A percentile compares a stretch with the other conserved stretches of the same genome.
Conservation (phyloP, 2,329 filamentous ascomycete species). For the Calcarisporium arbuscula region DNA sequence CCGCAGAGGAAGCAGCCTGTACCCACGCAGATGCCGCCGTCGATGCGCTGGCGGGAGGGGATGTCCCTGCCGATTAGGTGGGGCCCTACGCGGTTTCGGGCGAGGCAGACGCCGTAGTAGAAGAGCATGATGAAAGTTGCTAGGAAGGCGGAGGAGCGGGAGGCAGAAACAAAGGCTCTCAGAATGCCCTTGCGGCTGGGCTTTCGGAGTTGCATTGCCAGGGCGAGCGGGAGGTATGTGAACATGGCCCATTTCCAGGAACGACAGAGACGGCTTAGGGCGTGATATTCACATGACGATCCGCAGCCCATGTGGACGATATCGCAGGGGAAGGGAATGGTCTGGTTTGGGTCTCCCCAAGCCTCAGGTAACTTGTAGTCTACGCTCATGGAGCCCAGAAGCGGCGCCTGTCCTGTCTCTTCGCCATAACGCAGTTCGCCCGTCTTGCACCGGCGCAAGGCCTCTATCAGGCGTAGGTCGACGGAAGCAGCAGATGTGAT, state of each 20-base stretch:
- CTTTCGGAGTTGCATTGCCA: constrained; percentile 51
- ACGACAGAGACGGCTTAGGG: constrained; percentile 57
- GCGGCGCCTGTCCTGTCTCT: constrained; percentile 61
- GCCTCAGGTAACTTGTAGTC: constrained; percentile 62
- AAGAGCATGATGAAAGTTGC: constrained; percentile 72
- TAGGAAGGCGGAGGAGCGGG: constrained; percentile 70
- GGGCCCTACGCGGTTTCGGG: constrained; percentile 68
- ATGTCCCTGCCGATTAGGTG: constrained; percentile 51
- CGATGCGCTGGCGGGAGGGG: constrained; percentile 43
- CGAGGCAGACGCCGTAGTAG: constrained; percentile 79
- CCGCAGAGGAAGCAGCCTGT: constrained; percentile 70
- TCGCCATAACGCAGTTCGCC: constrained; percentile 65
- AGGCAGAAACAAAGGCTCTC: constrained; percentile 52
- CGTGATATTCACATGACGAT: constrained; percentile 68
- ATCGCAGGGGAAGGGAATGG: constrained; percentile 72
- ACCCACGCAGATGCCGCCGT: constrained; percentile 62
- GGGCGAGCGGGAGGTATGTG: constrained; percentile 70
- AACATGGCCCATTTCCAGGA: constrained; percentile 69
- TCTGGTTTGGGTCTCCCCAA: constrained; percentile 66
- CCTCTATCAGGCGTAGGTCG: constrained; percentile 67
- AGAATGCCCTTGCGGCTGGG: constrained; percentile 42
- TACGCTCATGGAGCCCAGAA: constrained; percentile 65
- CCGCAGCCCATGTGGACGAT: constrained; percentile 77
- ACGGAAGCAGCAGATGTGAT: constrained; percentile 71
- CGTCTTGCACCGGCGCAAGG: constrained; percentile 59